Base-by-base conservation (phyloP, 2,329 filamentous ascomycete genomes). In the Calonectria henricotiae region DNA sequence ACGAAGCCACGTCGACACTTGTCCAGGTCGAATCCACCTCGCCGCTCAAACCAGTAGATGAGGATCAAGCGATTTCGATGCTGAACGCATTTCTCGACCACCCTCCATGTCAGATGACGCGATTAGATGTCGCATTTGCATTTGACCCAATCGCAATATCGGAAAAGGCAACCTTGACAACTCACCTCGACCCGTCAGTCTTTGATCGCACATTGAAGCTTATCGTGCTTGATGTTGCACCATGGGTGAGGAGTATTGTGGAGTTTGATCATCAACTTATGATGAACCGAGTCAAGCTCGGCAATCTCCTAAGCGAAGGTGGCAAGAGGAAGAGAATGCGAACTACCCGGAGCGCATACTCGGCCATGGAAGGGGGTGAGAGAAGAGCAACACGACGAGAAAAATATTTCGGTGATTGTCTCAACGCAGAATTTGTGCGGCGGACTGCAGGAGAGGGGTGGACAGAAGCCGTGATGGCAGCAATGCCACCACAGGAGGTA, bases 211-310 rank as follows among this genome's bases (percentile, higher is more conserved):
- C 90, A 0, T 84, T 93, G 76, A 80, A 82, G 0, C 85, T 91
- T 23, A 89, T 98, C 37, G 87, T 89, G 0, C 84, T 92, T 13
- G 96, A 99, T 73, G 86, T 98, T 2, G 95, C 95, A 0, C 96
- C 97, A 0, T 98, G 94, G 80, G 89, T 98, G n/a, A 93, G 97
- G 12, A 87, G 88, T 43, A 98, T 99, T 70, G 91, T 96, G 2
- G 87, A 91, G 0, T 93, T 92, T 78, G 96, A 98, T 75, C 84
- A 90, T 23, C 87, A 86, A 1, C 87, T 96, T 1, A 92, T 94
- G 77, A 85, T 90, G 71, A 89, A 94, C 73, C 89, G 94, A 12
- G 80, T 89, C 8, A 87, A 88, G 20, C 81, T 93, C 11, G 90
- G 89, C 73, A 90, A 86, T 65, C 80, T 94, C 1, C 82, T 93